A percentile compares a stretch with the other conserved stretches of the same genome.
phyloP scores from a whole-genome alignment of 352 stramenopile species.

The Phytopythium kandeliae region DNA sequence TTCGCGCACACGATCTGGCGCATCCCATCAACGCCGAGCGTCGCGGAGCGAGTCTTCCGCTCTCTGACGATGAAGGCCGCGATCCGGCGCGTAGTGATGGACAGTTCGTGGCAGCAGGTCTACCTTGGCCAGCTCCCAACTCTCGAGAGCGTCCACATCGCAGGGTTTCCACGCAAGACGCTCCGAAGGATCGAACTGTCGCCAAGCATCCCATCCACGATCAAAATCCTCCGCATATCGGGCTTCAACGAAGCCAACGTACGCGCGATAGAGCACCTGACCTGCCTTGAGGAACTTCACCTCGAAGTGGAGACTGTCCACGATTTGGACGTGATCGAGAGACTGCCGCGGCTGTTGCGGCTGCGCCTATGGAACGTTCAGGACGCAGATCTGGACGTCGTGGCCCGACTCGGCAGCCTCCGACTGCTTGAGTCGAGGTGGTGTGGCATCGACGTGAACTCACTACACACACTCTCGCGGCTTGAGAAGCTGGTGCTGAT shows the following conservation, averaged over 20 bases:
- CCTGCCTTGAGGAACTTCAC: neutral
- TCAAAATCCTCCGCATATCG: neutral
- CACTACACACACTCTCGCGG: neutral
- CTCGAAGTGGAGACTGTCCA: slow-evolving; percentile 1
- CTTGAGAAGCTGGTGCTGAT: slow-evolving; percentile 3
- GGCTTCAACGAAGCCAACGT: neutral
- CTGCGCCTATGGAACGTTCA: neutral
- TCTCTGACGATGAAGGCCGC: neutral
- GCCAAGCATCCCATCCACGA: neutral
- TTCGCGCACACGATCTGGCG: slow-evolving; percentile 5
- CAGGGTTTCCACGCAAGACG: neutral
- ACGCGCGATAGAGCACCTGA: neutral
- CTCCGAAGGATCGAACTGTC: neutral
- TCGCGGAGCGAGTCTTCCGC: neutral
- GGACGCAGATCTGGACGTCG: neutral
- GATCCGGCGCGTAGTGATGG: neutral
- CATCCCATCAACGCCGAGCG: neutral
- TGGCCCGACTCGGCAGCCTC: neutral
- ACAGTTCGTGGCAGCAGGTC: slow-evolving; percentile 4
- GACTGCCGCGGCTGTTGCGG: neutral
- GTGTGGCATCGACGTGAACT: neutral
- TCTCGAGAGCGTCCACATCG: slow-evolving; percentile 3
- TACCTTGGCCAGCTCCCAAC: neutral
- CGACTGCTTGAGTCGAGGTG: slow-evolving; percentile 1
- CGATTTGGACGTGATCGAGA: neutral